phyloP scores from a whole-genome alignment of 169 alveolate species.

The Cryptosporidium andersoni region DNA sequence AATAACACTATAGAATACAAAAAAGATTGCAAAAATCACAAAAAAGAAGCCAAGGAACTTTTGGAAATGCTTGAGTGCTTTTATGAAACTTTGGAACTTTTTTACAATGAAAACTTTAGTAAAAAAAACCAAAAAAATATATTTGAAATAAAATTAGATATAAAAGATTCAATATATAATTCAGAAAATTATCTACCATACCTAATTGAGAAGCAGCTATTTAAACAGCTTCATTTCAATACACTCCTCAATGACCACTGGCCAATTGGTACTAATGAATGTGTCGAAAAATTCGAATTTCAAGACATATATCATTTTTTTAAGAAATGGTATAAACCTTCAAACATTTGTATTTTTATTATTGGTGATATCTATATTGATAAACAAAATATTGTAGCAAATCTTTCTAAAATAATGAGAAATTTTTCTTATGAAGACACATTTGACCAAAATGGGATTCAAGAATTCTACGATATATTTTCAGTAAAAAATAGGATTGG shows the following conservation, averaged over 20 bases:
- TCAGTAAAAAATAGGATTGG: constrained; percentile 29
- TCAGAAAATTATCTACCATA: constrained; percentile 26
- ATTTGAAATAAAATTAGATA: constrained; percentile 7
- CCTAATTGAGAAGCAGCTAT: constrained; percentile 41
- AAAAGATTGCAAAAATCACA: neutral
- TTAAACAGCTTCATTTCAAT: constrained; percentile 35
- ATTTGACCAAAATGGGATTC: no score
- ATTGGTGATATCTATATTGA: constrained; percentile 43
- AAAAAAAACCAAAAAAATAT: constrained; percentile 1
- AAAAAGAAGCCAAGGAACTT: constrained; percentile 12
- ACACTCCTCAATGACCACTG: constrained; percentile 47
- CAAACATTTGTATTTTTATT: constrained; percentile 49
- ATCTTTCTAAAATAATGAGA: constrained; percentile 15
- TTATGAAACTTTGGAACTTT: constrained; percentile 8
- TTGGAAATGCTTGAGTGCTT: constrained; percentile 40
- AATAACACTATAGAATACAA: constrained; percentile 20
- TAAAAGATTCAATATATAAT: neutral
- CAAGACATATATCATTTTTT: constrained; percentile 13
- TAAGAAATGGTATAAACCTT: constrained; percentile 44
- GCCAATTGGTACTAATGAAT: constrained; percentile 43
- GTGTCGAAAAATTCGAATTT: constrained; percentile 13
- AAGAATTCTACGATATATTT: constrained; percentile 30
- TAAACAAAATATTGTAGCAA: constrained; percentile 23
- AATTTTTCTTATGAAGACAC: neutral
- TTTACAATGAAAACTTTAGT: neutral